Percentiles rank a stretch among this genome's conserved stretches.
phyloP scores from a whole-genome alignment of 176 grass and related monocot species.

The Raddia distichophylla region DNA sequence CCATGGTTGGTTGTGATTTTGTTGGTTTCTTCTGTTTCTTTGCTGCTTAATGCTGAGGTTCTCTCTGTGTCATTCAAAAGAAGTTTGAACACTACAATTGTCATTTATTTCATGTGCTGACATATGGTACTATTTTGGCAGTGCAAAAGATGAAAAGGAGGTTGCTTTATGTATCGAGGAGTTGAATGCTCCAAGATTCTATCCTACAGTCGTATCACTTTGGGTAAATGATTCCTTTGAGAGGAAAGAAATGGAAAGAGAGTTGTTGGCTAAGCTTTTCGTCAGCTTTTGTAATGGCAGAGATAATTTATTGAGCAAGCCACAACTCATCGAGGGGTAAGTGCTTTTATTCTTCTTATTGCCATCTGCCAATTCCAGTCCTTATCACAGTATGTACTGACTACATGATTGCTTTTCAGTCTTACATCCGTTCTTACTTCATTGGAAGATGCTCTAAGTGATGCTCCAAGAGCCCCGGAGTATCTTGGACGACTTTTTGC shows the following conservation, averaged over 20 bases:
- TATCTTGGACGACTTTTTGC: conserved; percentile 83
- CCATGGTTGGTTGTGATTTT: neutral
- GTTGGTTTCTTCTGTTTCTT: neutral
- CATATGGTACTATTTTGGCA: conserved; percentile 46
- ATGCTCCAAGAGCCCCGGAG: conserved; percentile 82
- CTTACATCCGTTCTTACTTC: conserved; percentile 61
- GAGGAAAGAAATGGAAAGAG: conserved; percentile 84
- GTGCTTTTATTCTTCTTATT: conserved; percentile 16
- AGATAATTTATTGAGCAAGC: conserved; percentile 63
- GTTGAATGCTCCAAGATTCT: conserved; percentile 82
- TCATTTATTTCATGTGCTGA: conserved; percentile 36
- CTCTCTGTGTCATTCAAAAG: conserved; percentile 15
- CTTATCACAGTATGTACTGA: conserved; percentile 5
- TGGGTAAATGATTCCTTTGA: conserved; percentile 98
- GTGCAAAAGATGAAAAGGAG: conserved; percentile 87
- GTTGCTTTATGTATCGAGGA: conserved; percentile 90
- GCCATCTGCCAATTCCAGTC: neutral
- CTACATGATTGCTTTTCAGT: conserved; percentile 44
- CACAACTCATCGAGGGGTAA: conserved; percentile 81
- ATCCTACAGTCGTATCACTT: conserved; percentile 75
- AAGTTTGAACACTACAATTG: neutral
- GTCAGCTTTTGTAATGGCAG: conserved; percentile 70
- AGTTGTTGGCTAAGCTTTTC: conserved; percentile 77
- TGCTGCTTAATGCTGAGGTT: neutral
- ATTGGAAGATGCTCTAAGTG: conserved; percentile 89